phyloP scores from a whole-genome alignment of 2,329 filamentous ascomycete genomes.

The Phialocephala sp. region DNA sequence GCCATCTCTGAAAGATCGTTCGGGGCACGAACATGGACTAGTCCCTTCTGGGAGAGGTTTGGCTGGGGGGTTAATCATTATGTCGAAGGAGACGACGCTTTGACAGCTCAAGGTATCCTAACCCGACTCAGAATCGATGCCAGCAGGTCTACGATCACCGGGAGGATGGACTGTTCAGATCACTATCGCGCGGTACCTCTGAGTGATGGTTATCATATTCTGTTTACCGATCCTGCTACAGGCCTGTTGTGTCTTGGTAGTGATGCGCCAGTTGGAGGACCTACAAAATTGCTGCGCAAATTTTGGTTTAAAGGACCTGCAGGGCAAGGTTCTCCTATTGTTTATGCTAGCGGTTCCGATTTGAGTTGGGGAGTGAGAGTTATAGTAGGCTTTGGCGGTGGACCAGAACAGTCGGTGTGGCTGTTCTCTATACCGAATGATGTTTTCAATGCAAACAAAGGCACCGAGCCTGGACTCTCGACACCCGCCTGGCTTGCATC shows the following conservation, averaged over 20 bases:
- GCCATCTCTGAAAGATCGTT: slow-evolving; percentile 38
- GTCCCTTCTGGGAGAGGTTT: slow-evolving; percentile 38
- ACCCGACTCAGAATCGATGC: slow-evolving; percentile 29
- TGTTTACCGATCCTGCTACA: slow-evolving; percentile 66
- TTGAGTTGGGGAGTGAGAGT: slow-evolving; percentile 62
- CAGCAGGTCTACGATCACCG: slow-evolving; percentile 21
- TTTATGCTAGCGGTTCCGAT: slow-evolving; percentile 63
- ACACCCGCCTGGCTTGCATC: slow-evolving; percentile 23
- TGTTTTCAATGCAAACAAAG: slow-evolving; percentile 50
- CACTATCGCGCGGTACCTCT: slow-evolving; percentile 69
- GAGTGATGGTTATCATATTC: slow-evolving; percentile 67
- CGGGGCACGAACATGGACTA: slow-evolving; percentile 32
- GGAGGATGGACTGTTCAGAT: slow-evolving; percentile 48
- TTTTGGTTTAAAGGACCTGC: slow-evolving; percentile 54
- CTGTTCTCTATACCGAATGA: slow-evolving; percentile 67
- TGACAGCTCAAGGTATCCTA: slow-evolving; percentile 24
- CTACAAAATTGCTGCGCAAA: slow-evolving; percentile 62
- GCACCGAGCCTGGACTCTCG: slow-evolving; percentile 20
- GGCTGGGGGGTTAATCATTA: slow-evolving; percentile 24
- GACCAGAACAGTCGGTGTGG: slow-evolving; percentile 52
- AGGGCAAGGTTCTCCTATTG: slow-evolving; percentile 48
- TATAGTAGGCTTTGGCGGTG: slow-evolving; percentile 59
- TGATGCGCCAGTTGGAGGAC: slow-evolving; percentile 61
- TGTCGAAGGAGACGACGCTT: slow-evolving; percentile 23
- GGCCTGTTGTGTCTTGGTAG: slow-evolving; percentile 64